phyloP scores from a whole-genome alignment of 2,329 filamentous ascomycete species.

The Botryotinia convoluta region DNA sequence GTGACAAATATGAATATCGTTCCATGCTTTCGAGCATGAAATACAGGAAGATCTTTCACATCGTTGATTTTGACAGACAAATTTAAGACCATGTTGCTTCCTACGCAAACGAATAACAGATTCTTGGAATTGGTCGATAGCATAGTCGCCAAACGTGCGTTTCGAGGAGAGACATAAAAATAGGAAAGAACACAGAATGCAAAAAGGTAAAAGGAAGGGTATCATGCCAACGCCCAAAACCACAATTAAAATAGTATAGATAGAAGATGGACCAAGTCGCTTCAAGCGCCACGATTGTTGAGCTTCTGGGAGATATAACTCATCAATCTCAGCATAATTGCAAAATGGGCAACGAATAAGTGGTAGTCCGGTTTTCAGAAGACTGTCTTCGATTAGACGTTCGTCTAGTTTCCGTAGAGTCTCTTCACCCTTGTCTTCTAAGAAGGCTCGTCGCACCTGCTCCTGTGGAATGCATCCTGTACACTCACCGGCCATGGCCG shows the following conservation, averaged over 20 bases:
- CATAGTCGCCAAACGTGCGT: slow-evolving; percentile 43
- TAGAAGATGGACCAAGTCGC: slow-evolving; percentile 43
- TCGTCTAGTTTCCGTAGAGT: slow-evolving; percentile 74
- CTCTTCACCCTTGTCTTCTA: slow-evolving; percentile 64
- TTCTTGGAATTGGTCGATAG: slow-evolving; percentile 50
- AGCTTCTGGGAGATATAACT: slow-evolving; percentile 60
- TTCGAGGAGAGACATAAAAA: slow-evolving; percentile 46
- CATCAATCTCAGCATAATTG: slow-evolving; percentile 84
- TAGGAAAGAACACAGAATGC: slow-evolving; percentile 48
- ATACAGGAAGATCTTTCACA: slow-evolving; percentile 76
- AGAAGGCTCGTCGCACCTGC: slow-evolving; percentile 70
- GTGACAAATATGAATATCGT: slow-evolving; percentile 86
- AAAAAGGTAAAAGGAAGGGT: slow-evolving; percentile 54
- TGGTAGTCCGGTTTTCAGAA: slow-evolving; percentile 70
- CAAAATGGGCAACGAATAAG: slow-evolving; percentile 88
- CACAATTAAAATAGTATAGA: slow-evolving; percentile 42
- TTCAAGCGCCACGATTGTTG: slow-evolving; percentile 57
- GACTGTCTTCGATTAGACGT: slow-evolving; percentile 71
- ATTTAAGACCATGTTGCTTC: slow-evolving; percentile 70
- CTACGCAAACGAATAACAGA: slow-evolving; percentile 67
- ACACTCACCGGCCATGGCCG: slow-evolving; percentile 69
- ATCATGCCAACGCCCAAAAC: slow-evolving; percentile 54
- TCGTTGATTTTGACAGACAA: slow-evolving; percentile 67
- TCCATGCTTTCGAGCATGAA: slow-evolving; percentile 77
- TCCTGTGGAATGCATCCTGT: slow-evolving; percentile 67